Evolutionary conservation across 2,329 filamentous ascomycete species (phyloP).

Genomic region (Cladosporium sp.): DNA sequence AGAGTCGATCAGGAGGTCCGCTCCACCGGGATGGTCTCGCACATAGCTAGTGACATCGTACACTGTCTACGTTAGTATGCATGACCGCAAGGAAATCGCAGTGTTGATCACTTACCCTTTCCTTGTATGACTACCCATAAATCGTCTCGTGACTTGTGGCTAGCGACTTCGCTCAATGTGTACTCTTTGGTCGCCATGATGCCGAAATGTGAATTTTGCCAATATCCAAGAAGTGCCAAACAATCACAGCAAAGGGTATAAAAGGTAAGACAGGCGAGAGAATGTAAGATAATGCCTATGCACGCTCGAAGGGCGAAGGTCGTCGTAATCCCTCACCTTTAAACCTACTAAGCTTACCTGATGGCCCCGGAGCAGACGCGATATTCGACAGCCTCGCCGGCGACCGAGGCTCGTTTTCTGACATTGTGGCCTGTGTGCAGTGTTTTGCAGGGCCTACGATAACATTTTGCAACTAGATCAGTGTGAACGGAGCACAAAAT

Average conservation of each 20-base stretch:
- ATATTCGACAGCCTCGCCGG: background rate
- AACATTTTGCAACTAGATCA: background rate
- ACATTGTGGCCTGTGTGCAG: background rate
- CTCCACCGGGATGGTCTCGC: conserved; percentile 92
- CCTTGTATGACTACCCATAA: conserved; percentile 98
- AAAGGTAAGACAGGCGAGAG: background rate
- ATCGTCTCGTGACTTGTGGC: conserved; percentile 95
- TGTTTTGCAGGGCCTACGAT: background rate
- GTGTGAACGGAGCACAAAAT: conserved; percentile 8
- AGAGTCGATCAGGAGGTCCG: conserved; percentile 92
- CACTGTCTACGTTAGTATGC: conserved; percentile 48
- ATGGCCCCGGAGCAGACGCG: conserved; percentile 7
- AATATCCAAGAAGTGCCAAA: background rate
- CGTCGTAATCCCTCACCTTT: conserved; percentile 3
- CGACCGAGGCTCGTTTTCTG: conserved; percentile 8
- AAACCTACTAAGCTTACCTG: conserved; percentile 8
- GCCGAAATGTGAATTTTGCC: background rate
- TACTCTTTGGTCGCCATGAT: conserved; percentile 6
- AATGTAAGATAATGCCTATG: background rate
- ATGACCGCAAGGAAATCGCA: background rate
- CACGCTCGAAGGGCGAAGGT: background rate
- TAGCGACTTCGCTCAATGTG: conserved; percentile 74
- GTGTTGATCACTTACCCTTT: conserved; percentile 34
- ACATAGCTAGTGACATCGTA: conserved; percentile 91
- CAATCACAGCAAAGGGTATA: background rate